These are phyloP conservation scores for Senecio squalidus DNA, from an alignment of 140 eudicot genomes.

Conservation along the genomic window DNA sequence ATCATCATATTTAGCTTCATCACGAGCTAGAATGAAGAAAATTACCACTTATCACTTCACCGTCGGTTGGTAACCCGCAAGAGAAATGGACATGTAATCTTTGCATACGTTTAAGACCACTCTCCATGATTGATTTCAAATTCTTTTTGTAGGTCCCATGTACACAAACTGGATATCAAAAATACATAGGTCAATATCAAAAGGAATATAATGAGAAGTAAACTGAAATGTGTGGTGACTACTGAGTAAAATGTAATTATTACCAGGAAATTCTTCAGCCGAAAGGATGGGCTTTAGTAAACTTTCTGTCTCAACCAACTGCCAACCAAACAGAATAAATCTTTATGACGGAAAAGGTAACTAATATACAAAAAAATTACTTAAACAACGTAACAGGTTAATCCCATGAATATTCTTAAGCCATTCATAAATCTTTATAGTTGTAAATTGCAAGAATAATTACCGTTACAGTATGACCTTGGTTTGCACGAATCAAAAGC, in stretches of 20 bases:
- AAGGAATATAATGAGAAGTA: not conserved
- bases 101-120: conserved; percentile 87
- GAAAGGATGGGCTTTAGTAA: conserved; percentile 80
- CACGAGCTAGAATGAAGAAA: not conserved
- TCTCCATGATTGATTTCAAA: conserved; percentile 58
- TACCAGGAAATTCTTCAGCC: conserved; percentile 81
- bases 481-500: conserved; percentile 91
- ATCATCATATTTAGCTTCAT: not conserved
- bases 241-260: not conserved
- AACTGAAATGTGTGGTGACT: conserved; percentile 1
- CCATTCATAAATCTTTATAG: not conserved
- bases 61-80: conserved; percentile 78
- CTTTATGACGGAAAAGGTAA: not conserved
- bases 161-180: conserved; percentile 57
- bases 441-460: not conserved
- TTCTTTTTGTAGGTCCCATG: conserved; percentile 89
- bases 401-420: conserved; percentile 2
- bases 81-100: conserved; percentile 90
- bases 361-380: not conserved
- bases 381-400: not conserved
- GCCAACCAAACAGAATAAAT: conserved; percentile 26
- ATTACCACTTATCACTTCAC: conserved; percentile 85
- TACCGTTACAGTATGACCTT: conserved; percentile 88
- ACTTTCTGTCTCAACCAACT: conserved; percentile 83
- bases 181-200: not conserved